These are phyloP conservation scores for Monilinia aucupariae DNA, from an alignment of 2,329 filamentous ascomycete species.

Conservation along the genomic window DNA sequence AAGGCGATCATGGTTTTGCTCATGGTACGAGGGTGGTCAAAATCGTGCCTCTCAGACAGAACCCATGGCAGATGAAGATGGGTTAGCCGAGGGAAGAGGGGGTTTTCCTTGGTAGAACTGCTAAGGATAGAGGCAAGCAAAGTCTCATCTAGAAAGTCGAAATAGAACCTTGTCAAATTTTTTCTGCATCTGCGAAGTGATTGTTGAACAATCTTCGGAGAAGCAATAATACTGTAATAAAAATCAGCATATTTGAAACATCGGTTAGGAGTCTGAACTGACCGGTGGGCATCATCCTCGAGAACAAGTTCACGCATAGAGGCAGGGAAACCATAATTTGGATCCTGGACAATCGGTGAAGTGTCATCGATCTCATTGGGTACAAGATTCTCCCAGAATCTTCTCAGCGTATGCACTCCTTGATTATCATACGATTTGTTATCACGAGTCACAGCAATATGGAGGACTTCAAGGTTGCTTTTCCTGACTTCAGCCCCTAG, in stretches of 20 bases:
- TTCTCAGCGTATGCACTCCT: slow-evolving; percentile 11
- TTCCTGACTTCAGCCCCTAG: slow-evolving; percentile 10
- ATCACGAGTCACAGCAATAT: slow-evolving; percentile 16
- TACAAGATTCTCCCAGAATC: slow-evolving; percentile 12
- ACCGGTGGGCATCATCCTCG: slow-evolving; percentile 17
- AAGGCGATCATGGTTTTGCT: slow-evolving; percentile 21
- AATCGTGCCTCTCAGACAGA: slow-evolving; percentile 15
- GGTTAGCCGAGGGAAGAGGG: slow-evolving; percentile 10
- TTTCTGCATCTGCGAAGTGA: slow-evolving; percentile 12
- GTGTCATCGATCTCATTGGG: slow-evolving; percentile 12
- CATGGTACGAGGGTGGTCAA: slow-evolving; percentile 20
- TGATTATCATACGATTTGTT: slow-evolving; percentile 13
- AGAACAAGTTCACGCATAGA: slow-evolving; percentile 14
- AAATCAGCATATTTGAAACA: background rate
- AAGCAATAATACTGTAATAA: slow-evolving; percentile 9
- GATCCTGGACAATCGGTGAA: slow-evolving; percentile 8
- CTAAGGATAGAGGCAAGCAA: slow-evolving; percentile 3
- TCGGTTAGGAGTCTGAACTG: background rate
- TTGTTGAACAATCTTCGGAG: slow-evolving; percentile 13
- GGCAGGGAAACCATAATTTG: slow-evolving; percentile 12
- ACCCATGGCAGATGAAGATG: slow-evolving; percentile 16
- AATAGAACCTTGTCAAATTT: slow-evolving; percentile 12
- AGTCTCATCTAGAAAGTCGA: slow-evolving; percentile 15
- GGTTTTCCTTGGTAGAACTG: background rate
- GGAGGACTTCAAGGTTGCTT: slow-evolving; percentile 14